Percentiles rank a stretch among this genome's conserved stretches.
Conservation (phyloP, 306 rosid species). For the Rosa persica region DNA sequence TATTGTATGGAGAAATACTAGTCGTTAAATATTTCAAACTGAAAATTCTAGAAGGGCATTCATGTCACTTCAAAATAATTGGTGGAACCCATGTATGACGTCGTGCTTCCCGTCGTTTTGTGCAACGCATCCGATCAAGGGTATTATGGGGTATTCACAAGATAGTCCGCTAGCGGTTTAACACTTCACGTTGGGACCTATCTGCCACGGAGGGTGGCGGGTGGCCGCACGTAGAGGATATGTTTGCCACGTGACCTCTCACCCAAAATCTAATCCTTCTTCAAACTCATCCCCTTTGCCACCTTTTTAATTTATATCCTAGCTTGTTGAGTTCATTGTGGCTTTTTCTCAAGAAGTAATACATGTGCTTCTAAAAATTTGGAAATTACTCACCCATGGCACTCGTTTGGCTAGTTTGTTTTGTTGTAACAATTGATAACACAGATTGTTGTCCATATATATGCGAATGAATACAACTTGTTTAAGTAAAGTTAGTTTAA, state of each 20-base stretch:
- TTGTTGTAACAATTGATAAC: no score
- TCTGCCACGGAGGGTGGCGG: neutral
- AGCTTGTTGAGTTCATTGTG: neutral
- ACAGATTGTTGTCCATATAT: neutral
- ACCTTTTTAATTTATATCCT: neutral
- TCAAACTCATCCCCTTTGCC: neutral
- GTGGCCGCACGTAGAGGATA: constrained; percentile 7
- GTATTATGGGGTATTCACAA: neutral
- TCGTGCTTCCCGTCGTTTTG: neutral
- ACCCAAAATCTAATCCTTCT: neutral
- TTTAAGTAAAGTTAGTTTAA: neutral
- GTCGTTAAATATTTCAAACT: neutral
- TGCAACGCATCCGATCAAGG: neutral
- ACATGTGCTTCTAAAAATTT: neutral
- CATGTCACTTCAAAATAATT: neutral
- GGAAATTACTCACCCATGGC: neutral
- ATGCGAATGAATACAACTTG: neutral
- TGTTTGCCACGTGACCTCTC: constrained; percentile 14
- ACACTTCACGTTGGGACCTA: neutral
- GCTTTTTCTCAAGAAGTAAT: neutral
- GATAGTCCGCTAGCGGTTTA: neutral
- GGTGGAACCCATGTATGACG: neutral
- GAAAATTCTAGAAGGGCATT: neutral
- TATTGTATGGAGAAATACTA: no score
- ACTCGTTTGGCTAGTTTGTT: neutral